Evolutionary conservation across 108 stramenopile species (phyloP), one percentile per base, ranked within the genome.

Genomic region (Mediolabrus comicus): DNA sequence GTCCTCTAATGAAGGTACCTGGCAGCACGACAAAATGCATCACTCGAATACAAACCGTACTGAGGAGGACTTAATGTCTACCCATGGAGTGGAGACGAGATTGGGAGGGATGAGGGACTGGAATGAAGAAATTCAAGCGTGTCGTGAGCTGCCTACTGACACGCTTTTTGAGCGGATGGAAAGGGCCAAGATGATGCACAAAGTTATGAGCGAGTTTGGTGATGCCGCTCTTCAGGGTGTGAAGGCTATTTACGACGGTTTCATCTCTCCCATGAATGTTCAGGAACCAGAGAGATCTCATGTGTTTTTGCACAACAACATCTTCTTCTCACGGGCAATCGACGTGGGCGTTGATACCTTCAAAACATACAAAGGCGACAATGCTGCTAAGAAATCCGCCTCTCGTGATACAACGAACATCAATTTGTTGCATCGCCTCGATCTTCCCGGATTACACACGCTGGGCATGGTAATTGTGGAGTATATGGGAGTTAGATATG

Each of bases 281-380:
- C 93, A 89, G 53, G 98, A 98, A 79, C 72, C 85, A 1, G 59
- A 77, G 10, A 80, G 87, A 25, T 83, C 93, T 14, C 96, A 97
- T 75, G 98, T 98, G 6, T 98, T 85, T 58, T 79, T 97, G 33
- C 96, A 96, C 90, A 98, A 98, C 83, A 96, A 95, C 70, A 97
- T 96, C 52, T 98, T 98, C 84, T 95, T 97, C 74, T 91, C 90
- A 24, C 81, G 91, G 22, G 96, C 92, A 4, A 70, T 93, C 41
- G 91, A 95, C 81, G 85, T 87, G 17, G 90, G 93, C 9, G 55
- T 88, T 1, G 94, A 91, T 69, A 95, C 90, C 10, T 90, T 92
- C 81, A 90, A 90, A 69, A 66, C 87, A 19, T 80, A 70, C 13
- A 81, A 85, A 59, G 94, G 90, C 25, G 91, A 91, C 62, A 66